Base-by-base conservation (phyloP, 768 basidiomycete genomes). In the Psilocybe cyanescens region DNA sequence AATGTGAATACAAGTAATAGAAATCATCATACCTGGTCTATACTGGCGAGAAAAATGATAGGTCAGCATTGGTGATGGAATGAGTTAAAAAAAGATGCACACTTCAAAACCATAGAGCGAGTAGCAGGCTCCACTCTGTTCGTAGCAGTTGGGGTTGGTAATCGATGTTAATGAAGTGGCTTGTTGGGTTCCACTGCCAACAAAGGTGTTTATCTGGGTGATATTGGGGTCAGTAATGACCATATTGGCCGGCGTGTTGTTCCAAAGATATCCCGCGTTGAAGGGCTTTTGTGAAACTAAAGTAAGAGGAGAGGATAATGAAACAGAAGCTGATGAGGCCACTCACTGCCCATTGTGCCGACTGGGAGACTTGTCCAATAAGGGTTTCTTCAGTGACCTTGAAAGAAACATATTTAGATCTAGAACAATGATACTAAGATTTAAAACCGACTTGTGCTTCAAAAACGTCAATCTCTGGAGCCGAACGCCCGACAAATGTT, bases 381-480 rank as follows among this genome's bases (percentile, higher is more conserved):
- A 83, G 79, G 62, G 74, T 81, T 9, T 66, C 72, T 41, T 71
- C 76, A 63, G 74, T 83, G 66, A 83, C 83, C 89, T 78, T 73
- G 65, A 67, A 62, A 57, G 12, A 35, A 2, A n/a, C 37, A 41
- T 19, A 28, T 51, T 37, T n/a, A 55, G 29, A 28, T 16, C 11
- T 9, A n/a, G n/a, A 12, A 7, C 6, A 50, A 28, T 16, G 2
- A 46, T 8, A 24, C 2, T 49, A 11, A 24, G n/a, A 8, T 11
- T n/a, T 7, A 37, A 44, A n/a, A 48, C 67, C 66, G 61, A 73
- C 86, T 75, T 91, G 87, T 6, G 94, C 94, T 76, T 96, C 95
- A 60, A 97, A 89, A 49, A 97, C 72, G 72, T 97, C 95, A 54
- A 96, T 95, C 73, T 97, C 94, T 1, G 95, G 95, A 4, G 95